Conservation (phyloP, 2,329 filamentous ascomycete genomes). For the Trichoderma simmonsii region DNA sequence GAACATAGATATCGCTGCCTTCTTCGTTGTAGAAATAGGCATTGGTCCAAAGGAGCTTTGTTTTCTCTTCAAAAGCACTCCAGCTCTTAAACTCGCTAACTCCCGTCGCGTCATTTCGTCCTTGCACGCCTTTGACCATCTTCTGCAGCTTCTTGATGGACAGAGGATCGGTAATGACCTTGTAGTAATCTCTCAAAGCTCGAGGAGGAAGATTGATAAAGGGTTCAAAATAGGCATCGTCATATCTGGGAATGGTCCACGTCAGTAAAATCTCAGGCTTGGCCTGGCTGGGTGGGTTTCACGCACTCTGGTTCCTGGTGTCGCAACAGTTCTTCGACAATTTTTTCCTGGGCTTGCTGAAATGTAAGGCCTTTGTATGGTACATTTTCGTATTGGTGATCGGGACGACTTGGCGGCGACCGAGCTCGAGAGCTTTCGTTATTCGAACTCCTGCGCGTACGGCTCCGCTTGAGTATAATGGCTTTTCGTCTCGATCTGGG, state of each 20-base stretch:
- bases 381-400: conserved; percentile 53
- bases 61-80: conserved; percentile 75
- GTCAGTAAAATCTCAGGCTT: conserved; percentile 21
- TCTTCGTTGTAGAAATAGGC: conserved; percentile 90
- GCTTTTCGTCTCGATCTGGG: conserved; percentile 35
- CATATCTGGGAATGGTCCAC: conserved; percentile 49
- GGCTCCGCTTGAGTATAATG: conserved; percentile 40
- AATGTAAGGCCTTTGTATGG: conserved; percentile 72
- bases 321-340: conserved; percentile 72
- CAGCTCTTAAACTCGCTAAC: conserved; percentile 73
- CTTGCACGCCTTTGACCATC: conserved; percentile 68
- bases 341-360: conserved; percentile 82
- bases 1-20: conserved; percentile 75
- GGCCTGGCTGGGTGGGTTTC: not conserved
- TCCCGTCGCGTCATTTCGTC: conserved; percentile 62
- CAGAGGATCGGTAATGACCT: conserved; percentile 75
- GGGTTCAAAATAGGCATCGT: conserved; percentile 66
- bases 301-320: conserved; percentile 63
- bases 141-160: conserved; percentile 77
- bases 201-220: conserved; percentile 78
- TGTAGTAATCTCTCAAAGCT: conserved; percentile 79
- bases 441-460: conserved; percentile 34
- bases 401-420: conserved; percentile 42
- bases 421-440: conserved; percentile 36
- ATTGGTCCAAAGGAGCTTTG: conserved; percentile 82